These are phyloP conservation scores for Warburgia ugandensis DNA, from an alignment of 164 flowering plant species.

Conservation along the genomic window DNA sequence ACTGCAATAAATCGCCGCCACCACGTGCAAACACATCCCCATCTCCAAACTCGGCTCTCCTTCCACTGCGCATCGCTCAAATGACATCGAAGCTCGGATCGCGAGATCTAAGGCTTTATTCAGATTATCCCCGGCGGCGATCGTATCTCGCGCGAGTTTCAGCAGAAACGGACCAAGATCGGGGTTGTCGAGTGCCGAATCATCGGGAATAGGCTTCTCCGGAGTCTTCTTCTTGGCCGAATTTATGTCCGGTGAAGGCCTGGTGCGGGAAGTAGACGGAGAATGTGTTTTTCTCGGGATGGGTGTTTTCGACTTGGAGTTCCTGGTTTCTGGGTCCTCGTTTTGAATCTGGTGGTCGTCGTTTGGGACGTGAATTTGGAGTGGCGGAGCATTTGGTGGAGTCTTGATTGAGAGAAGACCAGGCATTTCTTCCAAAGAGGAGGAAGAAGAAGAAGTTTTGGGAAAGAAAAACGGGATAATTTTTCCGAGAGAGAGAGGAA, in stretches of 20 bases:
- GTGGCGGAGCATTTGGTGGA: conserved; percentile 13
- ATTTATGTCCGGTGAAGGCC: conserved; percentile 51
- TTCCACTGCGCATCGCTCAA: conserved; percentile 65
- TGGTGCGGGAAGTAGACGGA: conserved; percentile 58
- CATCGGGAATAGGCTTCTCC: conserved; percentile 29
- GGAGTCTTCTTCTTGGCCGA: conserved; percentile 44
- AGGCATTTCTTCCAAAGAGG: conserved; percentile 14
- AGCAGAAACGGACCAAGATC: conserved; percentile 96
- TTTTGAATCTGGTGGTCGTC: no score
- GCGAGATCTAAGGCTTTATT: conserved; percentile 83
- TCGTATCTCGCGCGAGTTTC: conserved; percentile 84
- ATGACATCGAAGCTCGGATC: conserved; percentile 79
- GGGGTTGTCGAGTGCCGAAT: conserved; percentile 83
- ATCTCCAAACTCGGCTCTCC: conserved; percentile 82
- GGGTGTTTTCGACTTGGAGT: conserved; percentile 29
- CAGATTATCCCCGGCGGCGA: conserved; percentile 90
- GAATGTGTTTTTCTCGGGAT: conserved; percentile 48
- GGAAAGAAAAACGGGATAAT: no score
- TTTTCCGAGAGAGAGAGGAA: no score
- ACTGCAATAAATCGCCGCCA: conserved; percentile 91
- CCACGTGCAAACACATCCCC: conserved; percentile 91
- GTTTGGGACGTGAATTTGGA: conserved; percentile 12
- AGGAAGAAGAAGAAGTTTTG: no score
- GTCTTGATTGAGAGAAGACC: conserved; percentile 17
- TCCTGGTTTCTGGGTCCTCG: no score